Conservation (phyloP, 2,329 filamentous ascomycete genomes). For the Talaromyces marneffei region DNA sequence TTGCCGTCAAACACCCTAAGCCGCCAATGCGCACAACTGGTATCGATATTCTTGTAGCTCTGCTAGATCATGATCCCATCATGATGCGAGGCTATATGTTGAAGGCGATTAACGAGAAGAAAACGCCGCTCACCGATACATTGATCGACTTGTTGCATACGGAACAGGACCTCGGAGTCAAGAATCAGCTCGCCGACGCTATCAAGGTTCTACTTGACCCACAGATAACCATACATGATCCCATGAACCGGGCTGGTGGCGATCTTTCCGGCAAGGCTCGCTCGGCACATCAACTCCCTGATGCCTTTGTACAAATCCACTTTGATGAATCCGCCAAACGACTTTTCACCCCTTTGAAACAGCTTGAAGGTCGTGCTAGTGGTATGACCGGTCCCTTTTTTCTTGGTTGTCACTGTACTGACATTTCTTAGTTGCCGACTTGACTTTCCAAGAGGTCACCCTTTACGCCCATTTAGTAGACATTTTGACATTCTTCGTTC, state of each 20-base stretch:
- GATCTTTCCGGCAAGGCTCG: constrained; percentile 63
- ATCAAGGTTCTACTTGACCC: constrained; percentile 88
- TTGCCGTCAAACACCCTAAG: constrained; percentile 78
- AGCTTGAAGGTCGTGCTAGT: constrained; percentile 61
- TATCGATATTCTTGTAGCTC: constrained; percentile 84
- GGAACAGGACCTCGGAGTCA: constrained; percentile 88
- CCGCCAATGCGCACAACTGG: constrained; percentile 83
- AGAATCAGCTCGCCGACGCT: constrained; percentile 90
- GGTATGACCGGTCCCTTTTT: constrained; percentile 31
- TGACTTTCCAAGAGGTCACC: constrained; percentile 79
- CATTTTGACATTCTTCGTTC: constrained; percentile 87
- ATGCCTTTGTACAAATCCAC: constrained; percentile 78
- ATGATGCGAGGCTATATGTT: constrained; percentile 94
- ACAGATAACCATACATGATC: constrained; percentile 53
- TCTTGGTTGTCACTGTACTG: constrained; percentile 5
- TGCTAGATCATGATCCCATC: constrained; percentile 91
- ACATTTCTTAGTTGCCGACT: constrained; percentile 53
- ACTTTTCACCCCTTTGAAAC: constrained; percentile 79
- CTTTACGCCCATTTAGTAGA: constrained; percentile 88
- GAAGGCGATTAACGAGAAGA: constrained; percentile 81
- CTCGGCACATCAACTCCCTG: constrained; percentile 66
- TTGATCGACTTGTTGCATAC: constrained; percentile 86
- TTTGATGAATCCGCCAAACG: constrained; percentile 81
- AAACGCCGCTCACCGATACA: constrained; percentile 80
- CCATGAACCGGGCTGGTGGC: constrained; percentile 56